These are phyloP conservation scores for Nitzschia putrida DNA, from an alignment of 108 stramenopile species.

Conservation along the genomic window DNA sequence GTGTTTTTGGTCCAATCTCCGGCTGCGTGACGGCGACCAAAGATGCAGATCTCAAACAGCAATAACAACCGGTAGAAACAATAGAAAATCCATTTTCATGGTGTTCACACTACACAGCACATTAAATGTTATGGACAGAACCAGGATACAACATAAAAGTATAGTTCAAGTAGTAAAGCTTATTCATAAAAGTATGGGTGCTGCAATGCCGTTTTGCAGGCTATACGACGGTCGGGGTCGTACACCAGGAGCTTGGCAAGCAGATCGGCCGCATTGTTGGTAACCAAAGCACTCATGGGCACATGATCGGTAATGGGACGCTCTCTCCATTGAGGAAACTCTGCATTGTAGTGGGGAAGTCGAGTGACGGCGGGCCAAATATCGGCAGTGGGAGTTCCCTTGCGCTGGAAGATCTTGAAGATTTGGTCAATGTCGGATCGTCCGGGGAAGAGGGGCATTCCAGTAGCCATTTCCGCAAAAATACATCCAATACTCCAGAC, in stretches of 20 bases:
- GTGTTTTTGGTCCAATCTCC: conserved; percentile 11
- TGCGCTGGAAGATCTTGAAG: conserved; percentile 86
- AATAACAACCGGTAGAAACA: too few species aligned
- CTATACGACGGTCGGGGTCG: conserved; percentile 85
- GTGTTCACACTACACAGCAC: too few species aligned
- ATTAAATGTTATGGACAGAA: background rate
- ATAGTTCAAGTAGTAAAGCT: background rate
- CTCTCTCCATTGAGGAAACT: conserved; percentile 89
- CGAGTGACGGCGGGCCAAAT: conserved; percentile 87
- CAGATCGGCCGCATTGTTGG: conserved; percentile 68
- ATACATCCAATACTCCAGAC: conserved; percentile 97
- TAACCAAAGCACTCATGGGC: conserved; percentile 64
- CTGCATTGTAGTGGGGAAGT: conserved; percentile 89
- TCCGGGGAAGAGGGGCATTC: conserved; percentile 87
- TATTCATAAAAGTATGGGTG: conserved; percentile 76
- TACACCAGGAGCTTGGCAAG: conserved; percentile 79
- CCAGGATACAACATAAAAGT: background rate
- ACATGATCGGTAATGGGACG: conserved; percentile 84
- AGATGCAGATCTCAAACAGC: too few species aligned
- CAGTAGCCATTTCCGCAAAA: conserved; percentile 95
- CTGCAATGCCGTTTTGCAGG: conserved; percentile 81
- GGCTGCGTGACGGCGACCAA: too few species aligned
- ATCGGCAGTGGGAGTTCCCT: conserved; percentile 89
- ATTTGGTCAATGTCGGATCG: conserved; percentile 87
- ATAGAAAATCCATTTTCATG: too few species aligned